Evolutionary conservation across 768 basidiomycete species (phyloP).

Genomic region (Boletellus emodensis): DNA sequence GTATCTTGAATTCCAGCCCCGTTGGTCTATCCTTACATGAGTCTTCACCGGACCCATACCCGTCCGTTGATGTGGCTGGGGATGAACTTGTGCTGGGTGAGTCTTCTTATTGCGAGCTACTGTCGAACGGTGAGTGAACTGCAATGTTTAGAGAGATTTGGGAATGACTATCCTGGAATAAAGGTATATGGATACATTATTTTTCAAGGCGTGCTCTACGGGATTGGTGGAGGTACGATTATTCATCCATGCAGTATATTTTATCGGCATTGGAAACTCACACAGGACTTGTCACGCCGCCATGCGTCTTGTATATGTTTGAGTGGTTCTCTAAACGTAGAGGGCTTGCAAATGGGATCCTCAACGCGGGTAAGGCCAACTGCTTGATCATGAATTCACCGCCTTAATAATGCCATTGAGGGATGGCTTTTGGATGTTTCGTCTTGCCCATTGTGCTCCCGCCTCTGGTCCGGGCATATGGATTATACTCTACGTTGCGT

Average conservation of each 20-base stretch:
- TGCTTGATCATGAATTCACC: neutral
- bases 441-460: neutral
- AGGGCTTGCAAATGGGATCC: neutral
- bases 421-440: neutral
- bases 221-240: neutral
- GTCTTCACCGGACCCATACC: too few relatives aligned
- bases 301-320: neutral
- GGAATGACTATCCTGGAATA: too few relatives aligned
- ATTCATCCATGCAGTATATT: neutral
- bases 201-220: constrained; percentile 3
- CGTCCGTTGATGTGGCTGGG: too few relatives aligned
- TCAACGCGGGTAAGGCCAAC: neutral
- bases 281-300: neutral
- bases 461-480: neutral
- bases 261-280: neutral
- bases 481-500: neutral
- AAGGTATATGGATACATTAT: neutral
- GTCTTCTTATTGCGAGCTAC: too few relatives aligned
- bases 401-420: neutral
- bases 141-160: too few relatives aligned
- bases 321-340: constrained; percentile 1
- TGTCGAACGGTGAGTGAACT: too few relatives aligned
- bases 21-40: too few relatives aligned
- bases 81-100: too few relatives aligned
- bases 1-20: neutral